phyloP scores from a whole-genome alignment of 2,329 filamentous ascomycete genomes.

The Botrytis fabae region DNA sequence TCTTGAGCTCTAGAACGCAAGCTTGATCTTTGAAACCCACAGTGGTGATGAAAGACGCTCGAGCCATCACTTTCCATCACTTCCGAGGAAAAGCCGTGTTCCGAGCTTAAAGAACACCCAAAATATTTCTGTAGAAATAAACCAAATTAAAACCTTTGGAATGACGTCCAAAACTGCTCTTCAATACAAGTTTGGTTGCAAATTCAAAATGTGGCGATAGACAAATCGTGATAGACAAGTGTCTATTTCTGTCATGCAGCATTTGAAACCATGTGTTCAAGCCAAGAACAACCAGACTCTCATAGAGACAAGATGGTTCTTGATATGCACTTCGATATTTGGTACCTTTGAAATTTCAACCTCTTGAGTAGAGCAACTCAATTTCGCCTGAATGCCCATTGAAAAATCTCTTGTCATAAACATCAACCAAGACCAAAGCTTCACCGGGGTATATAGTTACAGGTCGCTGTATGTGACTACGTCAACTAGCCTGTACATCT shows the following conservation, averaged over 20 bases:
- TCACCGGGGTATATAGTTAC: neutral
- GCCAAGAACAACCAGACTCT: neutral
- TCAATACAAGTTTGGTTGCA: neutral
- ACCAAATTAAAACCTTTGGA: neutral
- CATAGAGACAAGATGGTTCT: neutral
- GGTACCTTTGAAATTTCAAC: neutral
- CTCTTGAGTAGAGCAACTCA: neutral
- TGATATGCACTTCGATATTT: neutral
- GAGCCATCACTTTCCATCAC: neutral
- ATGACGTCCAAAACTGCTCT: neutral
- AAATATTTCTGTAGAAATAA: neutral
- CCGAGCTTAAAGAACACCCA: neutral
- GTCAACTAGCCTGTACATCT: neutral
- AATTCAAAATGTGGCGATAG: neutral
- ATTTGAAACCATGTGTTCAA: neutral
- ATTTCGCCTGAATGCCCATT: neutral
- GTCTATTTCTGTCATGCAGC: neutral
- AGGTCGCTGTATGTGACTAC: neutral
- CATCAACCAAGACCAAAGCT: neutral
- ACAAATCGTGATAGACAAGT: constrained; percentile 3
- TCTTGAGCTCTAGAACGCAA: neutral
- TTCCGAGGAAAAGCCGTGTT: neutral
- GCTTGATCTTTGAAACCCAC: neutral
- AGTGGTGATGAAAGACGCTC: neutral
- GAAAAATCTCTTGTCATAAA: rapidly evolving